Base-by-base conservation (phyloP, 1,284 basidiomycete species). In the Apiotrichum akiyoshidainum region DNA sequence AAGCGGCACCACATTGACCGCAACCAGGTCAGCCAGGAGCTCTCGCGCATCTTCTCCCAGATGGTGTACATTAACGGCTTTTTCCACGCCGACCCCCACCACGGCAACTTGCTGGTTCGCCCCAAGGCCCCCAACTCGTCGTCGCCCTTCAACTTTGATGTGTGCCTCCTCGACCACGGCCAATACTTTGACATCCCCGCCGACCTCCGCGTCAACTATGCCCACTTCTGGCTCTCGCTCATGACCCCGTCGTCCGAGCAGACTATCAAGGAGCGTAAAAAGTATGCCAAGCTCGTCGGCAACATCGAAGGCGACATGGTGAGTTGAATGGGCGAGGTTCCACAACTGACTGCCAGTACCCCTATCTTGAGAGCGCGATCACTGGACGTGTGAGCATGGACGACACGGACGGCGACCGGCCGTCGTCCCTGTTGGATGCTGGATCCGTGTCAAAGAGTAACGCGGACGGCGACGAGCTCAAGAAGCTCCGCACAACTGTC, bases 21-120 rank as follows among this genome's bases (percentile, higher is more conserved):
- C 55, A 99, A 97, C 71, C 88, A 88, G 71, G 93, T 97, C 45
- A 87, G 91, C 3, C 80, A 96, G 62, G 93, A 97, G 76, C 80
- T 95, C n/a, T 85, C 88, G 7, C 80, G 87, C 61, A 76, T 76
- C 34, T 98, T 98, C 71, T 89, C 87, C 50, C 88, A 87, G 71
- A 99, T 99, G 96, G 91, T 99, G 21, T 97, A 98, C 71, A 76
- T 97, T 42, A 91, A 97, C 73, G 95, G 95, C 40, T 67, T 72
- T 62, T 78, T 79, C 64, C 78, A 79, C 59, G 76, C 78, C 34
- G 77, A 78, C 56, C 75, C 75, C 1, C 77, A 77, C 57, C 74
- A 78, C 58, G 93, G 95, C 11, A 98, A 98, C 73, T 81, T 99
- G 22, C 82, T 99, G 33, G 95, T 99, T 58, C 86, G 93, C 57